phyloP scores from a whole-genome alignment of 2,329 filamentous ascomycete genomes.

The Escovopsis sp. region DNA sequence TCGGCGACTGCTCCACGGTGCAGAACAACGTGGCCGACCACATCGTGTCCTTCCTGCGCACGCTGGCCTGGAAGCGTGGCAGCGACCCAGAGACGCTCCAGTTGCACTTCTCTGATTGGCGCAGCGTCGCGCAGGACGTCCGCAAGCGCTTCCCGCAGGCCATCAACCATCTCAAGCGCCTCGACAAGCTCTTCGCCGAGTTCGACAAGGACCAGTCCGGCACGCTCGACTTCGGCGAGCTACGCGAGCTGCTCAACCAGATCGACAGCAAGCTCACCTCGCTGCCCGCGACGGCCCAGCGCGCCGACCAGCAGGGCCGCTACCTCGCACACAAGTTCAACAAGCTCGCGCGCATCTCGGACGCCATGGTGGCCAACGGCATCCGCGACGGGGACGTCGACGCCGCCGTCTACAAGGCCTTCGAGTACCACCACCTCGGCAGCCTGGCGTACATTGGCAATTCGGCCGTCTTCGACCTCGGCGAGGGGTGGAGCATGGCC shows the following conservation, averaged over 20 bases:
- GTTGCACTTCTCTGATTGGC: conserved; percentile 80
- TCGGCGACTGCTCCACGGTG: conserved; percentile 90
- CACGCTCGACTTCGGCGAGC: conserved; percentile 85
- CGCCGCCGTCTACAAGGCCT: conserved; percentile 82
- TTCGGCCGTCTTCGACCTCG: conserved; percentile 84
- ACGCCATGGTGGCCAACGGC: conserved; percentile 64
- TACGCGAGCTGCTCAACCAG: conserved; percentile 73
- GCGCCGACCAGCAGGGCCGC: conserved; percentile 86
- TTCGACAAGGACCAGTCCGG: conserved; percentile 91
- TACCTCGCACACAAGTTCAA: conserved; percentile 93
- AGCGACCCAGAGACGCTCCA: conserved; percentile 79
- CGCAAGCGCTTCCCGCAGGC: conserved; percentile 86
- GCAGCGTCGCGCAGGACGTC: conserved; percentile 66
- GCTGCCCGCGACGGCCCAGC: conserved; percentile 85
- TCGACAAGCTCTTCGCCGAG: conserved; percentile 79
- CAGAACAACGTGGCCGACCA: conserved; percentile 95
- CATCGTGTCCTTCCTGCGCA: conserved; percentile 77
- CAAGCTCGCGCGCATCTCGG: conserved; percentile 64
- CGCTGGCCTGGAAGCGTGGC: conserved; percentile 80
- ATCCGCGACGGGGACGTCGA: conserved; percentile 82
- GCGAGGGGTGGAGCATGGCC: conserved; percentile 57
- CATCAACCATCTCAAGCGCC: conserved; percentile 65
- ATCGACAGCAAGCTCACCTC: conserved; percentile 93
- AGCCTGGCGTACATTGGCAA: conserved; percentile 92
- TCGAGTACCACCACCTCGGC: conserved; percentile 85